phyloP scores from a whole-genome alignment of 768 basidiomycete species.

The Pholiota molesta region DNA sequence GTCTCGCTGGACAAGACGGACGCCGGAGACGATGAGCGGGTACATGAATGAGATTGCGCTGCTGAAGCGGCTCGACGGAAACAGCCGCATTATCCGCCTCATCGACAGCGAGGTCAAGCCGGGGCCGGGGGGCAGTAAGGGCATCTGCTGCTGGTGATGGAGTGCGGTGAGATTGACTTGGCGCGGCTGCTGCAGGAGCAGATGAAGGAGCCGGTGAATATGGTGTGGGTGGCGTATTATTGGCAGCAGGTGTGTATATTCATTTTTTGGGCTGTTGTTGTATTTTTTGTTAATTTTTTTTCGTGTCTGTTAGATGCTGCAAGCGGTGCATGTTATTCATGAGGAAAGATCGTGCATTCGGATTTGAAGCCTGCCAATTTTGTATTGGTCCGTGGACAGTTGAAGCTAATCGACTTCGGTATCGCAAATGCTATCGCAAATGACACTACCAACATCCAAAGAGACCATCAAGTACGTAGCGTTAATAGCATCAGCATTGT shows the following conservation, averaged over 20 bases:
- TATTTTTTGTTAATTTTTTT: neutral
- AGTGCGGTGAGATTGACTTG: slow-evolving; percentile 94
- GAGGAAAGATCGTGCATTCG: slow-evolving; percentile 99
- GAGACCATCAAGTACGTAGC: slow-evolving; percentile 82
- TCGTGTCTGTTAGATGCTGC: slow-evolving; percentile 74
- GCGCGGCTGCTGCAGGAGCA: slow-evolving; percentile 84
- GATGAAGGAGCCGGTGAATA: slow-evolving; percentile 81
- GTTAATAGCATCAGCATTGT: neutral
- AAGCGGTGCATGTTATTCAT: slow-evolving; percentile 98
- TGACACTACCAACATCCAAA: slow-evolving; percentile 97
- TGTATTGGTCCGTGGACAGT: slow-evolving; percentile 89
- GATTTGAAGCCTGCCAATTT: slow-evolving; percentile 99
- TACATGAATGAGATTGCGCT: slow-evolving; percentile 97
- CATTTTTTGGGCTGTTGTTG: neutral
- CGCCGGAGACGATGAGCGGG: slow-evolving; percentile 83
- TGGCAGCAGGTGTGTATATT: slow-evolving; percentile 84
- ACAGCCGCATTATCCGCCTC: slow-evolving; percentile 88
- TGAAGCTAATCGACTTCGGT: slow-evolving; percentile 99
- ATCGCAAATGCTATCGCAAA: slow-evolving; percentile 99
- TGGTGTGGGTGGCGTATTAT: slow-evolving; percentile 94
- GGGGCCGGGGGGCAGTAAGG: slow-evolving; percentile 69
- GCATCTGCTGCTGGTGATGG: slow-evolving; percentile 88
- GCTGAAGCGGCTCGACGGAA: slow-evolving; percentile 92
- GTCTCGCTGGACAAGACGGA: slow-evolving; percentile 91
- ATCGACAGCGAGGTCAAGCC: slow-evolving; percentile 89